Conservation (phyloP, 768 basidiomycete genomes). For the Kwoniella europaea region DNA sequence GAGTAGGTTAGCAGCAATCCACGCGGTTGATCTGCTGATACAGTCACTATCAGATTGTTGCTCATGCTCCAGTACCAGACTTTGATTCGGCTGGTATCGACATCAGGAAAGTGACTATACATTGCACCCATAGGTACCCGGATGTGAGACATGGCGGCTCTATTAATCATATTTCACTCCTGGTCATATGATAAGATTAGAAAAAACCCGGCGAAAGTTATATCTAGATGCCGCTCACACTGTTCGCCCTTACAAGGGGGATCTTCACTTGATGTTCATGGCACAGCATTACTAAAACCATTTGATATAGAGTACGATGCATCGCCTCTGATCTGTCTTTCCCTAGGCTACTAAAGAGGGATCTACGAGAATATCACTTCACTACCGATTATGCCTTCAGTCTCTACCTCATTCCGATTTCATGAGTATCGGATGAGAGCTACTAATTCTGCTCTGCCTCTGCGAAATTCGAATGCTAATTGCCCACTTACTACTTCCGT, state of each 20-base stretch:
- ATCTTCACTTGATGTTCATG: too few relatives aligned
- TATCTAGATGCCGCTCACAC: background rate
- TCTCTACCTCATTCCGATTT: background rate
- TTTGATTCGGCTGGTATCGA: too few relatives aligned
- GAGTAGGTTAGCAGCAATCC: too few relatives aligned
- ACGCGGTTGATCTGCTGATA: too few relatives aligned
- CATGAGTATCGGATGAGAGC: background rate
- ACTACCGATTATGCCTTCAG: background rate
- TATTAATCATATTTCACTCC: too few relatives aligned
- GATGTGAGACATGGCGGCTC: background rate
- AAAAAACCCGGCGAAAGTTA: background rate
- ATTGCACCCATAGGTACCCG: background rate
- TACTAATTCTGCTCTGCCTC: slow-evolving; percentile 4
- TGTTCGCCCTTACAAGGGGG: too few relatives aligned
- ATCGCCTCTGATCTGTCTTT: background rate
- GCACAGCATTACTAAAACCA: too few relatives aligned
- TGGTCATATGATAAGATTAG: slow-evolving; percentile 16
- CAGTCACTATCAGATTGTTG: too few relatives aligned
- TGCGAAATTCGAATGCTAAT: background rate
- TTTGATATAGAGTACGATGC: too few relatives aligned
- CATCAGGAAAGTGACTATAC: background rate
- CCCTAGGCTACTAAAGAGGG: too few relatives aligned
- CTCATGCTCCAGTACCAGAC: too few relatives aligned
- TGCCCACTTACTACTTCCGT: background rate
- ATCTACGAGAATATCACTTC: background rate